Evolutionary conservation across 306 rosid species (phyloP).

Genomic region (Astragalus glycyphyllos): DNA sequence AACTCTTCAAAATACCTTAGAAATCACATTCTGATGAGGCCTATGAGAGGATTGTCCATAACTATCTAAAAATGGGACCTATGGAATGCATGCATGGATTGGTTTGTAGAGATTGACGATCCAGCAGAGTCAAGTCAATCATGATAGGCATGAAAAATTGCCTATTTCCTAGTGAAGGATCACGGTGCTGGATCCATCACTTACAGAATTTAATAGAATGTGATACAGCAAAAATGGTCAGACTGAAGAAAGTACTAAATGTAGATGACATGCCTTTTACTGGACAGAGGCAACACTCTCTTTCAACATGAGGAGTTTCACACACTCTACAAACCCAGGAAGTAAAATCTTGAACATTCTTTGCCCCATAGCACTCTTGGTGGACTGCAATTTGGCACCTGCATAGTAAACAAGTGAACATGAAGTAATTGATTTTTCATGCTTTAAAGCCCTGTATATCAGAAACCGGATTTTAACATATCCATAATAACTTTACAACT

Average conservation of each 20-base stretch:
- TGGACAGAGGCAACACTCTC: conserved; percentile 98
- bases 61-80: conserved; percentile 4
- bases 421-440: conserved; percentile 17
- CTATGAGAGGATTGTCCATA: conserved; percentile 21
- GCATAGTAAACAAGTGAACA: conserved; percentile 37
- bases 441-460: conserved; percentile 19
- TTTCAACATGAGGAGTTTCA: conserved; percentile 80
- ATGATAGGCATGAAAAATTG: conserved; percentile 12
- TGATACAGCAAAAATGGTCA: conserved; percentile 19
- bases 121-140: conserved; percentile 30
- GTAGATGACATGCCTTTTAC: conserved; percentile 69
- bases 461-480: conserved; percentile 31
- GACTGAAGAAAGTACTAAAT: conserved; percentile 37
- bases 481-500: conserved; percentile 25
- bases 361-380: conserved; percentile 97
- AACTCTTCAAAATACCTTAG: neutral
- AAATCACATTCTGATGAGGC: conserved; percentile 16
- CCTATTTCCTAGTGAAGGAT: conserved; percentile 34
- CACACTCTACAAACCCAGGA: conserved; percentile 99
- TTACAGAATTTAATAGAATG: conserved; percentile 8
- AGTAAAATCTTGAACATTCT: conserved; percentile 78
- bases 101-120: conserved; percentile 6
- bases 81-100: conserved; percentile 26
- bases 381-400: conserved; percentile 98
- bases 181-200: conserved; percentile 18